Percentiles rank a stretch among this genome's conserved stretches.
Evolutionary conservation across 2,329 filamentous ascomycete genomes (phyloP).

Genomic region (Phyllosticta citribraziliensis): DNA sequence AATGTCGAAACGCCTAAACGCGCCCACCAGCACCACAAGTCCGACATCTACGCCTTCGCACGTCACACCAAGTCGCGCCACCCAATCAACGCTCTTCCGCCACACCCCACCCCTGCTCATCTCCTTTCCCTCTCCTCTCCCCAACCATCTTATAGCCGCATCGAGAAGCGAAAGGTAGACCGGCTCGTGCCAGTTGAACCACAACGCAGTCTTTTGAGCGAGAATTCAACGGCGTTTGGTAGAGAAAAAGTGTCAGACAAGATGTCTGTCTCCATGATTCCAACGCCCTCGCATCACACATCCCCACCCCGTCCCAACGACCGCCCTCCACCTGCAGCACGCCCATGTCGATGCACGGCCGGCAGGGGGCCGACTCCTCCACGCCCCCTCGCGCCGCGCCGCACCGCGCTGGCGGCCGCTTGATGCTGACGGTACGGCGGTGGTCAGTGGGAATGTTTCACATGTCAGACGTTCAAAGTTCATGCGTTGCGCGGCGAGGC

Average conservation of each 20-base stretch:
- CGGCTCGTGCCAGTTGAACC: too few relatives aligned
- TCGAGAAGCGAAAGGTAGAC: too few relatives aligned
- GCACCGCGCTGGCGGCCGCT: not conserved
- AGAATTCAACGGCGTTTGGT: too few relatives aligned
- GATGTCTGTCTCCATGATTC: too few relatives aligned
- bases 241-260: too few relatives aligned
- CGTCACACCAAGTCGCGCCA: not conserved
- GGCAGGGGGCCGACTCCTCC: too few relatives aligned
- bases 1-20: not conserved
- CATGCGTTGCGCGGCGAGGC: not conserved
- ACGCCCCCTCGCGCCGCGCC: too few relatives aligned
- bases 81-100: not conserved
- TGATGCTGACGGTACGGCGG: not conserved
- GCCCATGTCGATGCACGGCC: too few relatives aligned
- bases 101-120: not conserved
- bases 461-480: not conserved
- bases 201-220: too few relatives aligned
- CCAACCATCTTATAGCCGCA: not conserved
- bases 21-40: not conserved
- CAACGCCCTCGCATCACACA: too few relatives aligned
- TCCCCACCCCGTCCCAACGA: too few relatives aligned
- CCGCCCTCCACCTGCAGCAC: too few relatives aligned
- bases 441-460: not conserved
- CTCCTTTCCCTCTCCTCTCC: not conserved
- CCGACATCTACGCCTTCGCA: not conserved